Percentiles rank a stretch among this genome's conserved stretches.
phyloP scores from a whole-genome alignment of 139 green algal genomes.

The Tetradesmus lagerheimii region DNA sequence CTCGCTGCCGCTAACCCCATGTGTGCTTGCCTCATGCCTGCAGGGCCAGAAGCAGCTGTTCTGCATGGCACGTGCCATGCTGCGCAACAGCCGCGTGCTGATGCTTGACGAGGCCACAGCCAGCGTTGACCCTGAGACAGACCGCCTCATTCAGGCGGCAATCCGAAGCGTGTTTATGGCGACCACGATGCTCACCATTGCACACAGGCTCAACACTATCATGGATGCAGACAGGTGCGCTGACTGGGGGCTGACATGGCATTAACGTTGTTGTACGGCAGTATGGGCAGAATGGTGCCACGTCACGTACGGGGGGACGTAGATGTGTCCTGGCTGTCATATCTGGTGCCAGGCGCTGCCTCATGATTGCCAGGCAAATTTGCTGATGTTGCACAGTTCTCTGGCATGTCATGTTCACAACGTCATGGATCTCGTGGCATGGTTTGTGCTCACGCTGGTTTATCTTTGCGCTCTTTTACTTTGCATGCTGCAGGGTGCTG shows the following conservation, averaged over 20 bases:
- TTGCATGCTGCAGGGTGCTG: slow-evolving; percentile 42
- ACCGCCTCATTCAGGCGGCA: slow-evolving; percentile 77
- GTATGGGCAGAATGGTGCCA: neutral
- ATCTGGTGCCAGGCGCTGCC: too few relatives aligned
- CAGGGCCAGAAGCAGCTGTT: slow-evolving; percentile 94
- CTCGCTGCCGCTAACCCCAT: neutral
- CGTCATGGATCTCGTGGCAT: too few relatives aligned
- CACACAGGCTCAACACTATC: slow-evolving; percentile 87
- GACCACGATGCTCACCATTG: slow-evolving; percentile 92
- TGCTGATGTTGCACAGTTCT: too few relatives aligned
- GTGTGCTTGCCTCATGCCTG: neutral
- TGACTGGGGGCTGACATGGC: neutral
- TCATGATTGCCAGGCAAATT: too few relatives aligned
- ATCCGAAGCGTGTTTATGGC: slow-evolving; percentile 87
- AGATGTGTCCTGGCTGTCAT: neutral
- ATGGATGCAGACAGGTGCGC: slow-evolving; percentile 67
- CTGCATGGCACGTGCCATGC: slow-evolving; percentile 91
- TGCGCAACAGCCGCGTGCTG: slow-evolving; percentile 82
- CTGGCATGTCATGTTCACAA: too few relatives aligned
- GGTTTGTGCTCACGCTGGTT: neutral
- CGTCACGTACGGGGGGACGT: neutral
- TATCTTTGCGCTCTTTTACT: neutral
- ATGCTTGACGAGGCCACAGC: slow-evolving; percentile 97
- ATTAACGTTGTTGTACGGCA: neutral
- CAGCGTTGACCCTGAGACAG: slow-evolving; percentile 88